phyloP scores from a whole-genome alignment of 306 rosid species.

The Astragalus membranaceus region DNA sequence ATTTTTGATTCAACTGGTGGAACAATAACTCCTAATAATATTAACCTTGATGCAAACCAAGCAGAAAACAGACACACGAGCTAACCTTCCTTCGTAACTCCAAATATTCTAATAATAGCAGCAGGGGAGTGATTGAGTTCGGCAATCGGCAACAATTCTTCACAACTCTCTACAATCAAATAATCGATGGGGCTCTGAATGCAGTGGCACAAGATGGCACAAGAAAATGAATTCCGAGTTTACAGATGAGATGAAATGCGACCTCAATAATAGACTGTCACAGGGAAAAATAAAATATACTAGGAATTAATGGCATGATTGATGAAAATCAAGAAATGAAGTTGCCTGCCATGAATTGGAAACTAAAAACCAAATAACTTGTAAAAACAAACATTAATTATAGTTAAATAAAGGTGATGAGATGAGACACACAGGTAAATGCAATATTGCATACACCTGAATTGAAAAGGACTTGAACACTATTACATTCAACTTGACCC shows the following conservation, averaged over 20 bases:
- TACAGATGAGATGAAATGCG: not conserved
- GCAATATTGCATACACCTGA: too few relatives aligned
- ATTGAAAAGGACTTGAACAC: too few relatives aligned
- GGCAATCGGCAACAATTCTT: conserved; percentile 52
- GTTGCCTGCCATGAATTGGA: too few relatives aligned
- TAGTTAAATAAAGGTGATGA: too few relatives aligned
- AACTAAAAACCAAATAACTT: too few relatives aligned
- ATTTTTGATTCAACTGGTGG: conserved; percentile 70
- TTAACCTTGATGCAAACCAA: not conserved
- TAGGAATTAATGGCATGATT: not conserved
- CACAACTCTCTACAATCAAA: too few relatives aligned
- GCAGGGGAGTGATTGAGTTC: too few relatives aligned
- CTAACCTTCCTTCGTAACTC: conserved; percentile 91
- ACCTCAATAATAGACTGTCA: not conserved
- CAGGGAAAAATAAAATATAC: not conserved
- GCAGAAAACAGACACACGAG: not conserved
- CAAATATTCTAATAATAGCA: conserved; percentile 86
- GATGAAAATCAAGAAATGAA: not conserved
- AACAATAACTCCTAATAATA: conserved; percentile 22
- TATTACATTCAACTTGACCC: too few relatives aligned
- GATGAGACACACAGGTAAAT: too few relatives aligned
- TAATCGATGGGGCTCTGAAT: too few relatives aligned
- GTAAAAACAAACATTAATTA: too few relatives aligned
- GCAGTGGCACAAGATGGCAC: not conserved
- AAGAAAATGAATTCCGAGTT: not conserved